Conservation (phyloP, 164 flowering plant genomes). For the grape (Vitis vinifera) region ASM3070453v1 NC_081811.1:4680501-4681000, state of each 20-base stretch:
- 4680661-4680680: not conserved
- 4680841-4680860: slow-evolving; percentile 59
- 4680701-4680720: no score
- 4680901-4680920: slow-evolving; percentile 73
- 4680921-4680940: slow-evolving; percentile 80
- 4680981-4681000: not conserved
- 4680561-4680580: slow-evolving; percentile 71
- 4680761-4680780: no score
- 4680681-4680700: not conserved
- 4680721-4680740: no score
- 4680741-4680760: no score
- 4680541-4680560: slow-evolving; percentile 65
- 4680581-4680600: slow-evolving; percentile 72
- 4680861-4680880: slow-evolving; percentile 44
- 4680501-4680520: slow-evolving; percentile 67
- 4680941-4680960: slow-evolving; percentile 79
- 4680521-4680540: slow-evolving; percentile 71
- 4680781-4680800: no score
- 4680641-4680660: slow-evolving; percentile 51
- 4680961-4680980: slow-evolving; percentile 35
- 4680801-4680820: not conserved
- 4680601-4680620: slow-evolving; percentile 85
- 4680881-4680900: slow-evolving; percentile 33
- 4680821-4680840: slow-evolving; percentile 23
- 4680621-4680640: slow-evolving; percentile 78